Evolutionary conservation across 805 yeast species (phyloP).

Genomic region (Lipomyces mesembrius): DNA sequence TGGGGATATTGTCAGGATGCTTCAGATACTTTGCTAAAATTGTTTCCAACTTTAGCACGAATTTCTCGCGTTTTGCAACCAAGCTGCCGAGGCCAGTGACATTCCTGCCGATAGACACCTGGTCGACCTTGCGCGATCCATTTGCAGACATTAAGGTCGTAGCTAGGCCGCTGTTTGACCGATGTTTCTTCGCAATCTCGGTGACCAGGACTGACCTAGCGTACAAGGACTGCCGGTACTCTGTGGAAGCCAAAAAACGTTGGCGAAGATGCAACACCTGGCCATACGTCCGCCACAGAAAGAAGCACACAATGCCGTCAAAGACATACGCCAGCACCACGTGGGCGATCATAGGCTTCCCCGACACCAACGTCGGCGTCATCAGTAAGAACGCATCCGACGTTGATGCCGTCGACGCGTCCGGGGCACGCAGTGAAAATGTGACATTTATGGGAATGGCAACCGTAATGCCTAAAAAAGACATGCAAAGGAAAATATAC

Average conservation of each 20-base stretch:
- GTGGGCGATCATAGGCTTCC: conserved; percentile 45
- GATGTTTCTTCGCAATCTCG: conserved; percentile 41
- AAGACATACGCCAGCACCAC: conserved; percentile 45
- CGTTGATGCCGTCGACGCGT: conserved; percentile 35
- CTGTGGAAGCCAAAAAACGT: conserved; percentile 33
- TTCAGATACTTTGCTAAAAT: conserved; percentile 42
- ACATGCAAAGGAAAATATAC: conserved; percentile 42
- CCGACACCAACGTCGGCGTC: conserved; percentile 46
- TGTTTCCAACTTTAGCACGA: conserved; percentile 41
- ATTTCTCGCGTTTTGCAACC: conserved; percentile 38
- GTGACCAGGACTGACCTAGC: conserved; percentile 45
- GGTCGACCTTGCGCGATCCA: conserved; percentile 30
- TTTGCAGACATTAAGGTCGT: conserved; percentile 18
- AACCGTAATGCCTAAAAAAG: conserved; percentile 44
- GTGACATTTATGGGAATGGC: conserved; percentile 48
- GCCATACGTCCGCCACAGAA: conserved; percentile 42
- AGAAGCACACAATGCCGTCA: conserved; percentile 40
- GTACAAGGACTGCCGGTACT: conserved; percentile 40
- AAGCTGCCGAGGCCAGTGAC: conserved; percentile 41
- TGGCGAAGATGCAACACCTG: conserved; percentile 42
- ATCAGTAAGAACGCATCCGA: conserved; percentile 46
- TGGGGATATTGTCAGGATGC: conserved; percentile 39
- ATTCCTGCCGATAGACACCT: conserved; percentile 43
- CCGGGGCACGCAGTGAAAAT: conserved; percentile 39
- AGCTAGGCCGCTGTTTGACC: conserved; percentile 41